phyloP scores from a whole-genome alignment of 179 eudicot species.

The Monotropa hypopitys region DNA sequence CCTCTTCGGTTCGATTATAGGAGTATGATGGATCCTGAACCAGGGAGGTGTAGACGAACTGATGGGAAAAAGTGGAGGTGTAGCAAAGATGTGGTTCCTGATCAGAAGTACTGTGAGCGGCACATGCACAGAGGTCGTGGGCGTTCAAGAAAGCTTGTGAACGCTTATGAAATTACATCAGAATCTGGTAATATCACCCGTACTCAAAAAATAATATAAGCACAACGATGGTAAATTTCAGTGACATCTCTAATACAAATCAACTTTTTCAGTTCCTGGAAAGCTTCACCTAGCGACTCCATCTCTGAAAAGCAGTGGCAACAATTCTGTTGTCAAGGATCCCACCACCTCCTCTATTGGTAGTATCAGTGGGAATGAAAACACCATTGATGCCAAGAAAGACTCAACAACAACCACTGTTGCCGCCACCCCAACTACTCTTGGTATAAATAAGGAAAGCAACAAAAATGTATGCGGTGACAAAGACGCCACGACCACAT shows the following conservation, averaged over 20 bases:
- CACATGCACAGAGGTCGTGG: slow-evolving; percentile 73
- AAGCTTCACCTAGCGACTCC: slow-evolving; percentile 8
- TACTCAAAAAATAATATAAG: neutral
- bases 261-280: neutral
- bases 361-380: neutral
- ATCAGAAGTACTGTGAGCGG: slow-evolving; percentile 66
- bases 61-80: slow-evolving; percentile 85
- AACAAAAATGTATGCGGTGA: neutral
- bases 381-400: neutral
- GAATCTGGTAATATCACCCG: neutral
- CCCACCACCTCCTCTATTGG: neutral
- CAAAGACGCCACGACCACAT: neutral
- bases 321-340: neutral
- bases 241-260: neutral
- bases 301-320: neutral
- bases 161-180: slow-evolving; percentile 1
- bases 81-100: slow-evolving; percentile 42
- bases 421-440: neutral
- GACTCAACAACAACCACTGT: neutral
- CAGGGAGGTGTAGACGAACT: slow-evolving; percentile 71
- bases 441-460: neutral
- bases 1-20: slow-evolving; percentile 6
- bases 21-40: slow-evolving; percentile 47
- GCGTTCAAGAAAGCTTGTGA: slow-evolving; percentile 54
- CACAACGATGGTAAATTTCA: neutral